Conservation (phyloP, 2,329 filamentous ascomycete genomes). For the Talaromyces pinophilus region DNA sequence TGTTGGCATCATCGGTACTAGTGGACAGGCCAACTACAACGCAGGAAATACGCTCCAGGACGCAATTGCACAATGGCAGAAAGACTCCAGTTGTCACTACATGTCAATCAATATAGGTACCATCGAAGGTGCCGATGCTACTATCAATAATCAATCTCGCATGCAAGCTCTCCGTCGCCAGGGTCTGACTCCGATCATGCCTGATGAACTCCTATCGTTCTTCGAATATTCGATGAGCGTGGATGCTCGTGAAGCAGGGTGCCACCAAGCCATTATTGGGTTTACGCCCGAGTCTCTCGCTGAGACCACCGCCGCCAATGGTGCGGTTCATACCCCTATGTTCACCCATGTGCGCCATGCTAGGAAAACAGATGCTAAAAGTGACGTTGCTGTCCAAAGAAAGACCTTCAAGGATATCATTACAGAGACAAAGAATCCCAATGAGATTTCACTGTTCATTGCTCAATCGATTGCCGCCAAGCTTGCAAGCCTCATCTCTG, state of each 20-base stretch:
- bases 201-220: neutral
- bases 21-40: slow-evolving; percentile 43
- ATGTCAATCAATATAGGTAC: neutral
- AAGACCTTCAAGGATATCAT: neutral
- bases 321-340: neutral
- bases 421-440: neutral
- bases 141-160: neutral
- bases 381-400: neutral
- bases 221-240: neutral
- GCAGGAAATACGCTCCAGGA: slow-evolving; percentile 28
- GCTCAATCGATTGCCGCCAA: neutral
- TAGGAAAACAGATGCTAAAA: neutral
- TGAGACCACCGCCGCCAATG: neutral
- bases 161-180: neutral
- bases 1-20: slow-evolving; percentile 28
- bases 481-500: neutral
- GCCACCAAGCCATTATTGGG: neutral
- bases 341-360: neutral
- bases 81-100: neutral
- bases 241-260: neutral
- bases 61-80: slow-evolving; percentile 11
- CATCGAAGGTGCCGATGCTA: neutral
- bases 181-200: neutral
- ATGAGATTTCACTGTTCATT: neutral
- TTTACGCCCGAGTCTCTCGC: neutral